Evolutionary conservation across 768 basidiomycete species (phyloP).

Genomic region (Macrolepiota fuliginosa): DNA sequence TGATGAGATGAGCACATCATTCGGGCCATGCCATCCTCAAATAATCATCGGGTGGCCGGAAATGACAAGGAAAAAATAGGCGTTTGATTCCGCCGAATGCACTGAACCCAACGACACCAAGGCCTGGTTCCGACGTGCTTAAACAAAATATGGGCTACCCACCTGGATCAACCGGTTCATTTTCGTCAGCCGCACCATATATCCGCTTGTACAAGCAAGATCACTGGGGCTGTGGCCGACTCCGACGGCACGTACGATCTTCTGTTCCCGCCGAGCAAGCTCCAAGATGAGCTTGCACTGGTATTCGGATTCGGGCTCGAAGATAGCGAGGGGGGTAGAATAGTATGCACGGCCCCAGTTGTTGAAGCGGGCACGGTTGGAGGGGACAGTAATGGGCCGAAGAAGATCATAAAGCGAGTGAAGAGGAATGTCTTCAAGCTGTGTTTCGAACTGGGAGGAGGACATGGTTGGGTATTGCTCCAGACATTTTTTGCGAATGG

Average conservation of each 20-base stretch:
- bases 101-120: too few relatives aligned
- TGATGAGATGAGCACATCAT: constrained; percentile 9
- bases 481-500: constrained; percentile 25
- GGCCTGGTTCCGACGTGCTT: background rate
- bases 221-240: constrained; percentile 94
- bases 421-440: constrained; percentile 39
- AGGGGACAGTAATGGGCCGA: constrained; percentile 50
- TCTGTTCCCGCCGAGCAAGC: constrained; percentile 71
- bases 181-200: constrained; percentile 78
- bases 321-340: constrained; percentile 67
- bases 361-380: constrained; percentile 47
- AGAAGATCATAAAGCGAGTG: constrained; percentile 51
- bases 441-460: constrained; percentile 27
- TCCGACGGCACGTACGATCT: constrained; percentile 77
- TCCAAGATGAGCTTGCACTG: constrained; percentile 78
- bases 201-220: constrained; percentile 85
- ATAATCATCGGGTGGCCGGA: background rate
- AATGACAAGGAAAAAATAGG: constrained; percentile 5
- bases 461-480: constrained; percentile 31
- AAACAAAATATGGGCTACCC: constrained; percentile 27
- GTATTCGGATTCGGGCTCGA: constrained; percentile 67
- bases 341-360: constrained; percentile 89
- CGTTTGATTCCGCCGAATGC: background rate
- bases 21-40: background rate
- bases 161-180: constrained; percentile 78